Evolutionary conservation across 306 rosid species (phyloP), one percentile per base, ranked within the genome.

Genomic region (Spatholobus suberectus): DNA sequence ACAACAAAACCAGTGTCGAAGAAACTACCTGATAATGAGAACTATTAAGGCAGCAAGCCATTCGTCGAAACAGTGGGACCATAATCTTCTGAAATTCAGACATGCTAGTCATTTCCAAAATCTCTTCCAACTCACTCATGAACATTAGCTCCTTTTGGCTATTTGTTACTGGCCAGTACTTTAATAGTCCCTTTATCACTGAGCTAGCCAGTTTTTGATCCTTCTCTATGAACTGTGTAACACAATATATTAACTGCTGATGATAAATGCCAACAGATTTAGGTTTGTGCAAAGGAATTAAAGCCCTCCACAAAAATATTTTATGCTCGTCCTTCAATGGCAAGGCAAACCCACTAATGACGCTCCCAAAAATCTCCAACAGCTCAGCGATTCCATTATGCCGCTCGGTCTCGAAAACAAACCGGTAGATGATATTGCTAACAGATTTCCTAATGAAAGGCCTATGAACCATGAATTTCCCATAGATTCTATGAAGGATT

Each of bases 81-180:
- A 96, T 91, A 59, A 92, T 59, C 94, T 87, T 94, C 84, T 94
- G 95, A 81, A 96, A 94, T 84, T 96, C 99, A 27, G 75, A 86
- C 99, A 90, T 88, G 86, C 86, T 88, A 47, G 94, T 92, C 95
- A 92, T 90, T 86, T 96, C 99, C 90, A 96, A 81, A 86, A 96
- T 70, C 89, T 92, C 99, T 90, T 96, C 98, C 86, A 94, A 85
- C 87, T 96, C 99, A 72, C 99, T 94, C 74, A 96, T 81, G 58
- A 96, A 96, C 98, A 96, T 94, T 67, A 96, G 90, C 94, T 96
- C 97, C 90, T 96, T 96, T 87, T 96, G 98, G 90, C 99, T 96
- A 87, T 90, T 94, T 70, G 98, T 94, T 44, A 96, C 75, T 1
- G 99, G 99, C 99, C 99, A 96, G 83, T 89, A 94, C 92, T 93